phyloP scores from a whole-genome alignment of 2,329 filamentous ascomycete genomes.

The Harringtonia lauricola region DNA sequence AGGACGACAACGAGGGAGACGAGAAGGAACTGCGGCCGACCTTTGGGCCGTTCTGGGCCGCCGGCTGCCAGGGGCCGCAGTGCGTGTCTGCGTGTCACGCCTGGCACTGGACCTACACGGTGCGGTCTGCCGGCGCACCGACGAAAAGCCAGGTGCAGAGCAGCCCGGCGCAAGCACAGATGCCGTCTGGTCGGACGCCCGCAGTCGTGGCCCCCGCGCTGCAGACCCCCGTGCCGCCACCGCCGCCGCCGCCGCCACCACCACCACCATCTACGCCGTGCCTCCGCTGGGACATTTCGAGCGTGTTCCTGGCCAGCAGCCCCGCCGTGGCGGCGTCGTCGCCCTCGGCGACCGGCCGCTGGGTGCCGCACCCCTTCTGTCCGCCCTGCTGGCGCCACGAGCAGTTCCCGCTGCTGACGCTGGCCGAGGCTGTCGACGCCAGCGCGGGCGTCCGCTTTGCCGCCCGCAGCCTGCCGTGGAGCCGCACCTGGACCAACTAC shows the following conservation, averaged over 20 bases:
- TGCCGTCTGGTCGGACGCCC: too few species aligned
- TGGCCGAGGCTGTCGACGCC: conserved; percentile 19
- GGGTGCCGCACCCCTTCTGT: conserved; percentile 17
- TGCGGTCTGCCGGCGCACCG: too few species aligned
- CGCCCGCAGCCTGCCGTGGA: conserved; percentile 15
- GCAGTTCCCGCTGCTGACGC: conserved; percentile 38
- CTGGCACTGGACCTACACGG: background rate
- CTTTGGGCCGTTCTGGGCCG: conserved; percentile 36
- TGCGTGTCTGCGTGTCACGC: conserved; percentile 3
- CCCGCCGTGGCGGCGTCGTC: too few species aligned
- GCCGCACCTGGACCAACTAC: conserved; percentile 1
- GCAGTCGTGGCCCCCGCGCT: too few species aligned
- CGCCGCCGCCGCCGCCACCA: too few species aligned
- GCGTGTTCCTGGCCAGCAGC: too few species aligned
- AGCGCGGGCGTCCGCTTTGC: conserved; percentile 32
- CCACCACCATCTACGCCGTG: too few species aligned
- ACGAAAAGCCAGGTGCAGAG: background rate
- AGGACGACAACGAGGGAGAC: background rate
- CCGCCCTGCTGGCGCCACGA: conserved; percentile 44
- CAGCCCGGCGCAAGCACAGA: too few species aligned
- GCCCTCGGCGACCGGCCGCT: background rate
- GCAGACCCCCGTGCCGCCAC: too few species aligned
- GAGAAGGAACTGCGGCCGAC: conserved; percentile 13
- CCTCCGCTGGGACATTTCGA: too few species aligned
- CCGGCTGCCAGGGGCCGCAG: conserved; percentile 27